These are phyloP conservation scores for Penicillium vulpinum DNA, from an alignment of 2,329 filamentous ascomycete genomes.

Conservation along the genomic window DNA sequence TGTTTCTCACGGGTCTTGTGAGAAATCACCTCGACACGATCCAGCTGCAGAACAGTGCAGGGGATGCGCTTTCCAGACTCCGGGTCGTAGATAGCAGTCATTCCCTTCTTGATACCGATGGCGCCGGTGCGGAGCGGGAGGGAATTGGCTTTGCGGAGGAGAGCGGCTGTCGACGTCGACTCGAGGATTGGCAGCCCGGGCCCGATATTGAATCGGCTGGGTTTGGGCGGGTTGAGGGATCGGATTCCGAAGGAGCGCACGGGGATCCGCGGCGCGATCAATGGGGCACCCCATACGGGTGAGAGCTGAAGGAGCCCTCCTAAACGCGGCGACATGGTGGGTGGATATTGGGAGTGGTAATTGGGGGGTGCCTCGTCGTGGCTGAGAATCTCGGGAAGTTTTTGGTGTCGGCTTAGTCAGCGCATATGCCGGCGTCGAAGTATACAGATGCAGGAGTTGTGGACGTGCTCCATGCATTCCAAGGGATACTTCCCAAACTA, in stretches of 20 bases:
- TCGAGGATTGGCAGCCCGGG: conserved; percentile 54
- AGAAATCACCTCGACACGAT: conserved; percentile 84
- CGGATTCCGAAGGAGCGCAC: conserved; percentile 54
- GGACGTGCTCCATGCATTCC: background rate
- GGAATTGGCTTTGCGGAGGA: conserved; percentile 58
- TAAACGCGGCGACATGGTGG: conserved; percentile 40
- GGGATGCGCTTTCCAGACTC: conserved; percentile 74
- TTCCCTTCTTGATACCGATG: conserved; percentile 88
- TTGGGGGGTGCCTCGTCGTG: conserved; percentile 3
- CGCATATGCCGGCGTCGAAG: background rate
- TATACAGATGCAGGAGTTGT: background rate
- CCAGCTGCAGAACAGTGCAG: conserved; percentile 91
- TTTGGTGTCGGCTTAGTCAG: conserved; percentile 23
- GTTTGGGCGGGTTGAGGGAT: conserved; percentile 56
- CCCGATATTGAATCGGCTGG: conserved; percentile 56
- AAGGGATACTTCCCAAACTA: too few relatives aligned
- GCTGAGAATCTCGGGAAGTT: conserved; percentile 17
- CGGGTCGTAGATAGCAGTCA: conserved; percentile 83
- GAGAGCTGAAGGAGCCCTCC: conserved; percentile 31
- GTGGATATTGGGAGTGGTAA: conserved; percentile 1
- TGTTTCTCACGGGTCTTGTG: conserved; percentile 78
- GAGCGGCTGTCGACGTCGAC: conserved; percentile 59
- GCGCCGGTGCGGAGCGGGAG: conserved; percentile 73
- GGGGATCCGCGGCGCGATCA: conserved; percentile 22
- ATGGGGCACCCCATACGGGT: conserved; percentile 23